Base-by-base conservation (phyloP, 768 basidiomycete species). In the Boletus fagicola region DNA sequence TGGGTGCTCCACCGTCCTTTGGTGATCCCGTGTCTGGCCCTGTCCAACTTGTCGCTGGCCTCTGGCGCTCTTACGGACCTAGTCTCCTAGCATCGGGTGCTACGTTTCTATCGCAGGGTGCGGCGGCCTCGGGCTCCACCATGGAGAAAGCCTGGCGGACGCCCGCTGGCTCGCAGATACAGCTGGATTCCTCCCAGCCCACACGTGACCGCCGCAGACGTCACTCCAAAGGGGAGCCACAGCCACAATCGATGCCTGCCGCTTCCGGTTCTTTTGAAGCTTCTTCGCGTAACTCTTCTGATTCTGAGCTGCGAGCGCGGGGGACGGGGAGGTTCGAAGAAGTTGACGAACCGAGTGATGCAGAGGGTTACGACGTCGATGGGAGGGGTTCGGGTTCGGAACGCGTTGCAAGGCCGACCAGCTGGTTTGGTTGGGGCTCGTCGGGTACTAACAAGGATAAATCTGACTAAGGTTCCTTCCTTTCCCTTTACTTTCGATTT, bases 1-100 rank as follows among this genome's bases (percentile, higher is more conserved):
- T 68, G 30, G 74, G 72, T 22, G 70, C 76, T 1, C 77, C 78
- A 4, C 84, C 83, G 0, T 72, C 79, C 3, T 60, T 83, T 58
- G 72, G 66, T 6, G 82, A 84, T 60, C 82, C 85, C 0, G 77
- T 79, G 15, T 80, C 81, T 13, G 88, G 87, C 3, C 88, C 90
- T 5, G 78, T 80, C 18, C 84, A 87, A 65, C 75, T 92, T 20
- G 80, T 80, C 2, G 81, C 78, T 22, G 83, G 82, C 0, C 75
- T 94, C 16, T 93, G 91, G 91, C 77, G 78, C n/a, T 81, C 84
- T 2, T 93, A 90, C 59, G 92, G 90, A 1, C 91, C 92, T 0
- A 68, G 79, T 3, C 78, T 92, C 43, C 63, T 92, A 13, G 88
- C 87, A 3, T 80, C 83, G 1, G 87, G 90, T 20, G 79, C 87